These are phyloP conservation scores for Orbilia oligospora DNA, from an alignment of 2,329 filamentous ascomycete genomes.

Conservation along the genomic window DNA sequence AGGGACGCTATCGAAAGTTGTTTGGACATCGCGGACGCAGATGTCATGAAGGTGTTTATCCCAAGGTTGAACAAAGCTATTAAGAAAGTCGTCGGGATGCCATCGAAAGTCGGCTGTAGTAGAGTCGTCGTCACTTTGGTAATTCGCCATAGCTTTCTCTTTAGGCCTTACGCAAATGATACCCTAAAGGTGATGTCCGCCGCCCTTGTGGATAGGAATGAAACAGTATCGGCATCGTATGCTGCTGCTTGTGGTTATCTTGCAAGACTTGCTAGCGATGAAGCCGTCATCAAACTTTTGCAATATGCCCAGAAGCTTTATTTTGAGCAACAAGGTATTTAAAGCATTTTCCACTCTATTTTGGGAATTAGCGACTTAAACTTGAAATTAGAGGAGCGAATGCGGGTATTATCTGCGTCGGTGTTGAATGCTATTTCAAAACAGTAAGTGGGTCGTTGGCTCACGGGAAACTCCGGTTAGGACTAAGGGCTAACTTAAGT, in stretches of 20 bases:
- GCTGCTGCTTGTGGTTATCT: conserved; percentile 89
- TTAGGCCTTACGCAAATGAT: conserved; percentile 80
- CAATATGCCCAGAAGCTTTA: conserved; percentile 78
- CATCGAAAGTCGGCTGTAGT: conserved; percentile 92
- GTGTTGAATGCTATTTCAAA: conserved; percentile 87
- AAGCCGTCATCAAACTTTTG: conserved; percentile 71
- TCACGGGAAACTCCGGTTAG: conserved; percentile 10
- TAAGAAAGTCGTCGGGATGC: conserved; percentile 88
- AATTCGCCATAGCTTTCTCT: conserved; percentile 81
- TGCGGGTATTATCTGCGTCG: conserved; percentile 72
- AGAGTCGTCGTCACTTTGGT: conserved; percentile 87
- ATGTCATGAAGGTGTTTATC: conserved; percentile 81
- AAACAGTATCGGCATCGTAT: conserved; percentile 91
- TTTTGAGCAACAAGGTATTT: conserved; percentile 83
- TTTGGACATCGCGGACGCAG: conserved; percentile 84
- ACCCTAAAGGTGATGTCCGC: conserved; percentile 85
- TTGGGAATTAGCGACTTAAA: conserved; percentile 30
- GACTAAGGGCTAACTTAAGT: conserved; percentile 13
- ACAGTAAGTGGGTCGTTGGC: conserved; percentile 65
- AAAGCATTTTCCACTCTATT: conserved; percentile 78
- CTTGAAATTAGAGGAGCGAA: conserved; percentile 60
- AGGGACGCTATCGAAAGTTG: conserved; percentile 87
- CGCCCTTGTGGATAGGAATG: conserved; percentile 89
- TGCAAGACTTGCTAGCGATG: conserved; percentile 73
- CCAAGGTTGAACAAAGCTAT: conserved; percentile 82